phyloP scores from a whole-genome alignment of 2,329 filamentous ascomycete species.

The Hawksworthiomyces lignivorus region DNA sequence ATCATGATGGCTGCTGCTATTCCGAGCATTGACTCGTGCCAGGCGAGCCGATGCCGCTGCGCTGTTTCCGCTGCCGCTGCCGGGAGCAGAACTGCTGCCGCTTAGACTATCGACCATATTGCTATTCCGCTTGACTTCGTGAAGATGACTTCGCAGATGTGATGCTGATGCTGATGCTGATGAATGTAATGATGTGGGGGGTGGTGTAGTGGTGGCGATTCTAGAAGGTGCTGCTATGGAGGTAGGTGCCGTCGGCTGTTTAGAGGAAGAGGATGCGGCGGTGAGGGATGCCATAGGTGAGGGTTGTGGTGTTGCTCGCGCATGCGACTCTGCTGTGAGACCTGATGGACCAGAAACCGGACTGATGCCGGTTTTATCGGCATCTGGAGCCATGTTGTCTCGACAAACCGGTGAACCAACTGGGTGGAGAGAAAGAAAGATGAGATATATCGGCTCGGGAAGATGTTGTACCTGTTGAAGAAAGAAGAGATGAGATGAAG shows the following conservation, averaged over 20 bases:
- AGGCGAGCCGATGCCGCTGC: slow-evolving; percentile 5
- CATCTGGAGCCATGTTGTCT: slow-evolving; percentile 9
- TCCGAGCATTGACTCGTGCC: slow-evolving; percentile 4
- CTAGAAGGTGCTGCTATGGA: not conserved
- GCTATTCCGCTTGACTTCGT: slow-evolving; percentile 7
- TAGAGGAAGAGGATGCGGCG: slow-evolving; percentile 1
- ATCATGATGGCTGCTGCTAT: slow-evolving; percentile 4
- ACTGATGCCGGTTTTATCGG: slow-evolving; percentile 9
- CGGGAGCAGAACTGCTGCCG: not conserved
- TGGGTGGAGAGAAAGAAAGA: not conserved
- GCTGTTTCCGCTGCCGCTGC: slow-evolving; percentile 1
- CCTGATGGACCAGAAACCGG: slow-evolving; percentile 1
- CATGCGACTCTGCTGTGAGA: not conserved
- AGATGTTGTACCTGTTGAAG: too few species aligned
- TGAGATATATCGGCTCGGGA: too few species aligned
- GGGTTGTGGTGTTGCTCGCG: not conserved
- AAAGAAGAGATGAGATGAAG: too few species aligned
- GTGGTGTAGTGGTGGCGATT: slow-evolving; percentile 12
- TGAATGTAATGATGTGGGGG: not conserved
- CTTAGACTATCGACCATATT: not conserved
- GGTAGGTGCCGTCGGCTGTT: not conserved
- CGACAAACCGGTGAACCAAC: not conserved
- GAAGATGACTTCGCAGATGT: slow-evolving; percentile 4
- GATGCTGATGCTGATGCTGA: not conserved
- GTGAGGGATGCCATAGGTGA: not conserved